These are phyloP conservation scores for Pseudogymnoascus sp. DNA, from an alignment of 2,329 filamentous ascomycete species.

Conservation along the genomic window DNA sequence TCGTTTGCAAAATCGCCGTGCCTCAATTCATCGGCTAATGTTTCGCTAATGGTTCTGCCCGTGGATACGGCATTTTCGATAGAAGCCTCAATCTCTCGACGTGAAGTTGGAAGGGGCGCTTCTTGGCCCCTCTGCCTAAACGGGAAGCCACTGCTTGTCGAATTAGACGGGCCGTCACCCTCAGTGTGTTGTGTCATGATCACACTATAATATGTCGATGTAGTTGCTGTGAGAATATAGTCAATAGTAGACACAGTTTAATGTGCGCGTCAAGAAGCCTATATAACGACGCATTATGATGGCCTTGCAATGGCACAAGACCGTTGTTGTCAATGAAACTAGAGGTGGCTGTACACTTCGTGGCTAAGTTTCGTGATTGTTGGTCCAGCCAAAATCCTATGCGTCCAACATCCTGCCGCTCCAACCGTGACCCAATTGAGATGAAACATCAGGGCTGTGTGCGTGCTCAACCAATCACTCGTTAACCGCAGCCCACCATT, in stretches of 20 bases:
- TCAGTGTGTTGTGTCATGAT: constrained; percentile 2
- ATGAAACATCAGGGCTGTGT: neutral
- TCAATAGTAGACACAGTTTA: neutral
- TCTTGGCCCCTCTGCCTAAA: neutral
- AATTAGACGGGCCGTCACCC: neutral
- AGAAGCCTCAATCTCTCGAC: neutral
- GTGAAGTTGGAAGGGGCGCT: neutral
- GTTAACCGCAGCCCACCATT: neutral
- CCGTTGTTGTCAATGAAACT: neutral
- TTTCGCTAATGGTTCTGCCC: constrained; percentile 10
- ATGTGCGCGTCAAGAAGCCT: neutral
- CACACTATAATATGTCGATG: neutral
- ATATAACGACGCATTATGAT: neutral
- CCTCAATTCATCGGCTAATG: constrained; percentile 9
- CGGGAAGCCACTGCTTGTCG: neutral
- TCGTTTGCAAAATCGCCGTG: constrained; percentile 12
- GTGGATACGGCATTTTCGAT: constrained; percentile 9
- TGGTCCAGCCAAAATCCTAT: constrained; percentile 8
- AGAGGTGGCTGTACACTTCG: neutral
- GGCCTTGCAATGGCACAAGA: neutral
- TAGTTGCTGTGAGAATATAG: neutral
- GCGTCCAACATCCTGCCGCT: constrained; percentile 8
- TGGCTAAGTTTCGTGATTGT: neutral
- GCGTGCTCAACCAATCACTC: neutral
- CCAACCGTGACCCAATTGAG: neutral